Conservation (phyloP, 768 basidiomycete species). For the Mycena chlorophos region DNA sequence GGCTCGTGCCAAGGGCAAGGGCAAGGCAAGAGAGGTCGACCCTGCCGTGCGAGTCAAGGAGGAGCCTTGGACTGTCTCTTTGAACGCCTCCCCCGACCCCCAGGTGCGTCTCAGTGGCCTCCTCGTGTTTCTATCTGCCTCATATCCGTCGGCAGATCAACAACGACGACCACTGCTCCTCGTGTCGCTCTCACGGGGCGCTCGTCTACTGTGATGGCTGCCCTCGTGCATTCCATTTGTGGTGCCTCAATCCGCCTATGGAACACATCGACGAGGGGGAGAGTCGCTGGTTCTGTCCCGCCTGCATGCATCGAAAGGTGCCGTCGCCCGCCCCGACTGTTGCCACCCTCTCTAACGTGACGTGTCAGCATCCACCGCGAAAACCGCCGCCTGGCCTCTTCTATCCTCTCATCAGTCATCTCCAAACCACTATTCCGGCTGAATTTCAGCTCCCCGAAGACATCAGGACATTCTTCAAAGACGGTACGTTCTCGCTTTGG, state of each 20-base stretch:
- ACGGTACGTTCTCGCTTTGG: slow-evolving; percentile 55
- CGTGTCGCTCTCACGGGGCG: slow-evolving; percentile 78
- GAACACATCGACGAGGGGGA: slow-evolving; percentile 85
- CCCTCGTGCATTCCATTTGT: slow-evolving; percentile 91
- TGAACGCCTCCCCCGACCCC: slow-evolving; percentile 48
- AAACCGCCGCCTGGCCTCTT: slow-evolving; percentile 69
- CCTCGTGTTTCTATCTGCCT: slow-evolving; percentile 6
- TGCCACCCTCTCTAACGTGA: slow-evolving; percentile 25
- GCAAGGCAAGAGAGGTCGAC: slow-evolving; percentile 49
- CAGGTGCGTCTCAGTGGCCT: slow-evolving; percentile 36
- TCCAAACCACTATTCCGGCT: slow-evolving; percentile 67
- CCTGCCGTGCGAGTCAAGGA: slow-evolving; percentile 48
- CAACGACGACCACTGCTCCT: slow-evolving; percentile 85
- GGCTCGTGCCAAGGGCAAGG: slow-evolving; percentile 48
- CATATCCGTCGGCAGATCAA: slow-evolving; percentile 36
- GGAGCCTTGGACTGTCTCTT: slow-evolving; percentile 46
- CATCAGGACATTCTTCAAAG: slow-evolving; percentile 79
- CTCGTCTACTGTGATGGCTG: slow-evolving; percentile 98
- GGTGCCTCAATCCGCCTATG: slow-evolving; percentile 95
- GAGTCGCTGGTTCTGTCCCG: slow-evolving; percentile 80
- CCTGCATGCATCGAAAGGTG: slow-evolving; percentile 68
- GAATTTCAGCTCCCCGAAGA: slow-evolving; percentile 89
- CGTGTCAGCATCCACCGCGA: slow-evolving; percentile 60
- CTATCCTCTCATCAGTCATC: slow-evolving; percentile 68
- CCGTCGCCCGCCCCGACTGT: slow-evolving; percentile 26